Evolutionary conservation across 2,329 filamentous ascomycete species (phyloP), one percentile per base, ranked within the genome.

Genomic region (Neospermospora avenae): DNA sequence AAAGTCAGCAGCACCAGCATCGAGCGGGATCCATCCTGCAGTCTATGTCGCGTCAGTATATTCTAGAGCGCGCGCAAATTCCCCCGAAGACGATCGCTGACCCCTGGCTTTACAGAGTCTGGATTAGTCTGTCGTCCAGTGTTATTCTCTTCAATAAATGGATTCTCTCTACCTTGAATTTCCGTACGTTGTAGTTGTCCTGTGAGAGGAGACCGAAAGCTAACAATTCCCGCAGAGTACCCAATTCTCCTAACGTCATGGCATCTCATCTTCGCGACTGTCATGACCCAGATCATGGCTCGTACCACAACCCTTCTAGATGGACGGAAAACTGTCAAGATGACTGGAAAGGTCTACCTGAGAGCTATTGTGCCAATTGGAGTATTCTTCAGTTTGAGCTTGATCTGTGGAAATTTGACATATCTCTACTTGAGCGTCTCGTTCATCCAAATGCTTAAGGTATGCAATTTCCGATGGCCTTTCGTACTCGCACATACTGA

Each of bases 71-170:
- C 7, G 48, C 51, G 20, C 22, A 34, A 48, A 46, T 16, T 6
- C 14, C 22, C 59, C 54, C 39, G 55, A 54, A 8, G 37, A 24
- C n/a, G 25, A 57, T 22, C 55, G 59, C 64, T 67, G 58, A 68
- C 60, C 37, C 35, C 28, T 20, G 49, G 20, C 14, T 18, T 48
- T 35, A 31, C 75, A 96, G 93, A 70, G 81, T 87, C 69, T 99
- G 95, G 95, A 98, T 99, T 73, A 80, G 87, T 61, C 82, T 97
- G 75, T 96, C 91, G 72, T 96, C 92, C 45, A 91, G 89, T 70
- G 92, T 98, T 73, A 99, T 99, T 75, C 82, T 99, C 64, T 98
- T 97, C 88, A 98, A 99, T 87, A 99, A 99, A 85, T 96, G 91
- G 86, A 91, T 99, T 71, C 84, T 98, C 64, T 87, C 93, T 71